Base-by-base conservation (phyloP, 129 eudicot species). In the Helianthus annuus region DNA sequence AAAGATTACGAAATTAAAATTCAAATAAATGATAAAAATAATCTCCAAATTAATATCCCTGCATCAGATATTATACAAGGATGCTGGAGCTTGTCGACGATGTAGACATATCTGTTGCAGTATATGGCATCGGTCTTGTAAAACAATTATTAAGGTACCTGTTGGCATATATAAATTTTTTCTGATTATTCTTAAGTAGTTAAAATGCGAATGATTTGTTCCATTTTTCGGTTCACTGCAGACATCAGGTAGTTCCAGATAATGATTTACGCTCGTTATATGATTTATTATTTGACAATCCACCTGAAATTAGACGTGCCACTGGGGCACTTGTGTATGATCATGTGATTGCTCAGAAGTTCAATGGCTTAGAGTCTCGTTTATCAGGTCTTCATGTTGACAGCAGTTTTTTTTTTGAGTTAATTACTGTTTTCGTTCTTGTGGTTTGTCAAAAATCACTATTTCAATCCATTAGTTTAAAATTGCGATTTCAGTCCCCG, bases 11-110 rank as follows among this genome's bases (percentile, higher is more conserved):
- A n/a, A n/a, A n/a, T n/a, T n/a, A n/a, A n/a, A n/a, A n/a, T n/a
- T n/a, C n/a, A n/a, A n/a, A n/a, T n/a, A n/a, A n/a, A n/a, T n/a
- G n/a, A n/a, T n/a, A n/a, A n/a, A n/a, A 15, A n/a, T n/a, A n/a
- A n/a, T n/a, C n/a, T n/a, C n/a, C n/a, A n/a, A n/a, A n/a, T n/a
- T n/a, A n/a, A n/a, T n/a, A n/a, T n/a, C n/a, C n/a, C n/a, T n/a
- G n/a, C n/a, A n/a, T n/a, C n/a, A n/a, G n/a, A n/a, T n/a, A 90
- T 71, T 83, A 87, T 71, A 86, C 79, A 70, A 76, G 97, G 73
- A 94, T 94, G 99, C 78, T 94, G 79, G 99, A 94, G 76, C 97
- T 94, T 75, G 97, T 97, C 72, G 99, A 88, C 77, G 99, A 90
- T 61, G 82, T 80, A 66, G 97, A 94, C 64, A 86, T 88, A 36